Base-by-base conservation (phyloP, 1,139 yeast species). In the Entelexis sorbosivorans region DNA sequence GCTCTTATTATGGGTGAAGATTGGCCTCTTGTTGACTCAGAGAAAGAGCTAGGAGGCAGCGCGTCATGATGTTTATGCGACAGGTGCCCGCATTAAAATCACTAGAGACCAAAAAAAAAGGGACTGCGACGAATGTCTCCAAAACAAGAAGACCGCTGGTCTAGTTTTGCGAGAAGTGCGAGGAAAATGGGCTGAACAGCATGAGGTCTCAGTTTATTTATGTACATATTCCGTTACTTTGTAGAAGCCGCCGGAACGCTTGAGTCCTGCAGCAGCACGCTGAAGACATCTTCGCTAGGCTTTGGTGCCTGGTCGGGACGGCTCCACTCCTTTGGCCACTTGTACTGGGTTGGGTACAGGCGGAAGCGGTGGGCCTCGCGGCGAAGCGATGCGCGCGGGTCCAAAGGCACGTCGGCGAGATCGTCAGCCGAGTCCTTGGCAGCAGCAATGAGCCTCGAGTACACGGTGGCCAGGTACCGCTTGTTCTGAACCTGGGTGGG, bases 401-500 rank as follows among this genome's bases (percentile, higher is more conserved):
- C 95, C 47, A 91, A 67, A 32, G 97, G 96, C 39, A 91, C 71
- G 62, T 86, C 95, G 44, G 74, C 72, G 60, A 86, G 84, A 57
- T 84, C 91, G 20, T 38, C 42, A 45, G 74, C 73, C 5, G 74
- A 66, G 55, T 79, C 82, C 63, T 79, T 81, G n/a, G 95, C 72
- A 60, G 80, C 89, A 19, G 64, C 64, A 35, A 89, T 61, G 52
- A 91, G 71, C 53, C 73, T 74, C 57, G 76, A 74, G 59, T 88
- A 72, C 32, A 81, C 74, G 51, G 79, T 82, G 35, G 81, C 80
- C 56, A 86, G 69, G 66, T 75, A 81, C 57, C 83, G 76, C 50
- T 89, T 86, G 68, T 91, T 91, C 68, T 91, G 96, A 1, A 94
- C 78, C 45, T 95, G 82, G 60, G 86, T 86, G 11, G 79, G 73